Percentiles rank a stretch among this genome's conserved stretches.
phyloP scores from a whole-genome alignment of 495 filamentous ascomycete genomes.

The Friedmanniomyces simplex region DNA sequence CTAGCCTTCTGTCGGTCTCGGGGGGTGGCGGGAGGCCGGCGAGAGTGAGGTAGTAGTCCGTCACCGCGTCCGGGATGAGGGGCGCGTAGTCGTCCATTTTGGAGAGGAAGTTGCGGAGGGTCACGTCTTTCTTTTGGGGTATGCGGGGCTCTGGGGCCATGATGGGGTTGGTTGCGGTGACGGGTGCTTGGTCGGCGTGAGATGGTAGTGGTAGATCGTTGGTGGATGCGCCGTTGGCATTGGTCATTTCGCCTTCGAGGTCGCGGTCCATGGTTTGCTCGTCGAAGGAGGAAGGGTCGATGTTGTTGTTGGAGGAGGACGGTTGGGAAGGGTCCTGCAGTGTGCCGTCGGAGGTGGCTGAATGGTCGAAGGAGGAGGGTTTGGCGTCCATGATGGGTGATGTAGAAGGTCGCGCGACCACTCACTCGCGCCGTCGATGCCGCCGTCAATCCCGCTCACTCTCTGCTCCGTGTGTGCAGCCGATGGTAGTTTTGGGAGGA shows the following conservation, averaged over 20 bases:
- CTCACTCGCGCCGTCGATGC: background rate
- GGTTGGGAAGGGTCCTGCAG: constrained; percentile 6
- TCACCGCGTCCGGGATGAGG: constrained; percentile 96
- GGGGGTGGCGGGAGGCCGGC: constrained; percentile 85
- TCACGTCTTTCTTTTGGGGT: constrained; percentile 78
- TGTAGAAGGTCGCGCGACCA: background rate
- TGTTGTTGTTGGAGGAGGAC: background rate
- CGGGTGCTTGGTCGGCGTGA: constrained; percentile 34
- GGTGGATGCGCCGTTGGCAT: constrained; percentile 19
- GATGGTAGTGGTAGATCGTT: background rate
- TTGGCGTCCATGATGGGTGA: constrained; percentile 2
- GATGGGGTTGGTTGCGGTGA: constrained; percentile 22
- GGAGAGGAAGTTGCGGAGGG: constrained; percentile 74
- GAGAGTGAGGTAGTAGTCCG: constrained; percentile 92
- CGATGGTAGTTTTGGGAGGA: no score
- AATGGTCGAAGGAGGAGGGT: background rate
- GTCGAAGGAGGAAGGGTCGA: constrained; percentile 6
- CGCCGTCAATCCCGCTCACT: background rate
- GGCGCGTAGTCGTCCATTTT: constrained; percentile 99
- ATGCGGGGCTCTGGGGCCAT: constrained; percentile 33
- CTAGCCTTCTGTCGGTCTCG: constrained; percentile 73
- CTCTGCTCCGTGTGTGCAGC: background rate
- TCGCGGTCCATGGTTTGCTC: constrained; percentile 11
- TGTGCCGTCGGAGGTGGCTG: constrained; percentile 4
- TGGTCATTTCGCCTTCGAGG: constrained; percentile 25